Evolutionary conservation across 192 early-diverging fungal genomes (phyloP).

Genomic region (Backusella sp.): DNA sequence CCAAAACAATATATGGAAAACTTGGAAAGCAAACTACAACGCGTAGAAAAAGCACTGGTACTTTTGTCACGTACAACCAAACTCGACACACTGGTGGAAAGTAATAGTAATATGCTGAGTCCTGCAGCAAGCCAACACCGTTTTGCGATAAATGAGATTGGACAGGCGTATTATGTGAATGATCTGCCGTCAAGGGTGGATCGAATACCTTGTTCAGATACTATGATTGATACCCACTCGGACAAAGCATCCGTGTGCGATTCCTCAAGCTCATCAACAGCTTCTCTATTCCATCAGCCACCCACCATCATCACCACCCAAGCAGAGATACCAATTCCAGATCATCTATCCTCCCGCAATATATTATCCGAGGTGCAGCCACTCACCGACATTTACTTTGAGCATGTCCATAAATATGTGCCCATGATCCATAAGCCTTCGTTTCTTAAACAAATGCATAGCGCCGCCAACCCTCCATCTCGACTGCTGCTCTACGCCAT

Average conservation of each 20-base stretch:
- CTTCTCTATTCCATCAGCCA: not conserved
- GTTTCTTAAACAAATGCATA: constrained; percentile 47
- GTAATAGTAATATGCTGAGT: not conserved
- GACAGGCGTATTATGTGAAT: constrained; percentile 30
- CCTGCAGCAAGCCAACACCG: not conserved
- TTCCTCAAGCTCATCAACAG: constrained; percentile 14
- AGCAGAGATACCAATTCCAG: constrained; percentile 5
- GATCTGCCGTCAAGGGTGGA: constrained; percentile 16
- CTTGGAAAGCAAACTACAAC: constrained; percentile 30
- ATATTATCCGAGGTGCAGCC: not conserved
- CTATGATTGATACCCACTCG: constrained; percentile 13
- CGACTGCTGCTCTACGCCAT: constrained; percentile 51
- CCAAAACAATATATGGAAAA: constrained; percentile 43
- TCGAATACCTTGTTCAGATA: constrained; percentile 12
- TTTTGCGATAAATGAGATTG: constrained; percentile 33
- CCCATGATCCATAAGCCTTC: constrained; percentile 55
- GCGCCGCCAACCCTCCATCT: constrained; percentile 48
- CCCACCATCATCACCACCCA: not conserved
- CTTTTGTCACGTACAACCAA: not conserved
- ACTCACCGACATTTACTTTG: constrained; percentile 47
- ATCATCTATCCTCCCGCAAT: constrained; percentile 4
- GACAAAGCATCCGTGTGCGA: constrained; percentile 11
- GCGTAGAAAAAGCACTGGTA: constrained; percentile 31
- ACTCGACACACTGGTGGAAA: not conserved
- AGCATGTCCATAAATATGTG: constrained; percentile 48